Evolutionary conservation across 306 rosid genomes (phyloP), one percentile per base, ranked within the genome.

Genomic region (Ochetophila trinervis): DNA sequence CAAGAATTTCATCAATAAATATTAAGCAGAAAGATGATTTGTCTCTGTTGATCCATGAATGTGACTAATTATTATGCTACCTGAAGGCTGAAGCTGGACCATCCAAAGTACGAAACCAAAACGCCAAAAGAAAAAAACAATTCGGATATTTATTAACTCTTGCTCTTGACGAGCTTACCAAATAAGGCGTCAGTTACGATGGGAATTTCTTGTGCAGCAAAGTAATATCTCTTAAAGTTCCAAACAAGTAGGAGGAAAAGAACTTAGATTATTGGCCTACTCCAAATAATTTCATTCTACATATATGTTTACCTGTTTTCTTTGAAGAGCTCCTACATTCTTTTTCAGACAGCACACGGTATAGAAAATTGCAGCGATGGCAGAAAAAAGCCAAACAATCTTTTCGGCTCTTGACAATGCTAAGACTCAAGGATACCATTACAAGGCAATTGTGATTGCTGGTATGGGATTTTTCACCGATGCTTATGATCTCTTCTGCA

Each of bases 391-490:
- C 55, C 68, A 73, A 36, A 54, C 63, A 8, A 71, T 83, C 1
- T 71, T 86, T 54, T 77, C 77, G 21, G 52, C 75, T 61, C 91
- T 86, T 27, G 88, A 86, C 77, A 75, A 83, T 73, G 88, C 91
- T 67, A 83, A 73, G 53, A 78, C 80, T n/a, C 88, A 83, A 76
- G 48, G 40, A 0, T 83, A 80, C 69, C 91, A 86, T 55, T 86
- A 50, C 64, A 80, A 47, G 69, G 86, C 84, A 17, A 80, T 86
- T 21, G 75, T 76, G 35, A 86, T 86, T 8, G 88, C 91, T 0
- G 86, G 91, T 2, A 86, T 86, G 88, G 91, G 88, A 35, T 83
- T 82, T 66, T 86, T 83, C 77, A 86, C 88, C 0, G 88, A 86
- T 61, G 91, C 86, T 11, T 86, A 83, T 53, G 88, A 80, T 56